phyloP scores from a whole-genome alignment of 805 yeast genomes.

The Candida berthetii region DNA sequence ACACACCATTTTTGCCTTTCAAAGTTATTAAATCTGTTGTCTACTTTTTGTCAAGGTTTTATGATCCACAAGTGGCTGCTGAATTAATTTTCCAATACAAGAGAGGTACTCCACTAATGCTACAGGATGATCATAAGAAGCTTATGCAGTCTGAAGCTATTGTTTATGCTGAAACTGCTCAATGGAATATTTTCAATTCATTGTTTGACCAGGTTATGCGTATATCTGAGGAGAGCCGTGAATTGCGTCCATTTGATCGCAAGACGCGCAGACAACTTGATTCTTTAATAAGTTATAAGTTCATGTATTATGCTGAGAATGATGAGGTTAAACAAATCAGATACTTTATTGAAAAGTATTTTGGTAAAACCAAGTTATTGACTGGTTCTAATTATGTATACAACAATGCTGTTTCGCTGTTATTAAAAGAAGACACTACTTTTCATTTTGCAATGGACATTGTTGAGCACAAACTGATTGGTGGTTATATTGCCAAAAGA shows the following conservation, averaged over 20 bases:
- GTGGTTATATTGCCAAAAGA: conserved; percentile 24
- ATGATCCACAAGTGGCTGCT: background rate
- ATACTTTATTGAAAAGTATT: background rate
- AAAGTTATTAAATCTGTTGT: background rate
- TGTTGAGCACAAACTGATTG: conserved; percentile 26
- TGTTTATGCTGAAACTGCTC: background rate
- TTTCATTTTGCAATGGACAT: conserved; percentile 22
- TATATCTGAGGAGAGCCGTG: no score
- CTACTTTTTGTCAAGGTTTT: background rate
- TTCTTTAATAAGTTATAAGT: background rate
- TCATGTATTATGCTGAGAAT: background rate
- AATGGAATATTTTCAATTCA: background rate
- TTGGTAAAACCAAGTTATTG: background rate
- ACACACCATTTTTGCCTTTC: background rate
- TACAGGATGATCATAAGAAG: no score
- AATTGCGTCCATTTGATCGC: no score
- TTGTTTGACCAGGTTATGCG: background rate
- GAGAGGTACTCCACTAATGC: no score
- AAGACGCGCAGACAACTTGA: no score
- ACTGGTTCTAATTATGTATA: background rate
- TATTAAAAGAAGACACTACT: conserved; percentile 21
- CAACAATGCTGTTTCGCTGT: conserved; percentile 22
- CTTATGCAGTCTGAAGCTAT: background rate
- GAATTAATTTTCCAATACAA: background rate
- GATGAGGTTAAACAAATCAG: background rate